phyloP scores from a whole-genome alignment of 208 protist species.

The Tritrichomonas foetus region DNA sequence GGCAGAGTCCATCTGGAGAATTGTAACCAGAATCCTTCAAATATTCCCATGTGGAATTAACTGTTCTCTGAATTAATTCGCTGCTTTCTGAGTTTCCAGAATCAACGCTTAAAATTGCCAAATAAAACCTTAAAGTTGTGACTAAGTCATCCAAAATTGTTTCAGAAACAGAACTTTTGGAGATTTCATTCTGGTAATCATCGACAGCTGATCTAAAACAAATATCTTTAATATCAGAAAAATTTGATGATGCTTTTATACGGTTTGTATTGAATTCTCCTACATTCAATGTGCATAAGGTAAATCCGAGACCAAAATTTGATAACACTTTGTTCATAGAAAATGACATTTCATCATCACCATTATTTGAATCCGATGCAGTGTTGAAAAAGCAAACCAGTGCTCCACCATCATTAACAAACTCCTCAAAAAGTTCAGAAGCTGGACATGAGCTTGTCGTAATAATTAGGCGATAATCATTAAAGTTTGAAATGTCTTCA shows the following conservation, averaged over 20 bases:
- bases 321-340: background rate
- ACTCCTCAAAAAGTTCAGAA: background rate
- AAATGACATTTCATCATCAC: no score
- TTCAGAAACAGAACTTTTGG: no score
- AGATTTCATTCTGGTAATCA: background rate
- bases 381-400: background rate
- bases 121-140: background rate
- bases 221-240: background rate
- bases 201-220: background rate
- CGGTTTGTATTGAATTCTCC: no score
- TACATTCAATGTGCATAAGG: no score
- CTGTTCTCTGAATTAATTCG: background rate
- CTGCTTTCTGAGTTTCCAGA: background rate
- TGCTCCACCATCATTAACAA: background rate
- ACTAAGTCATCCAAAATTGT: no score
- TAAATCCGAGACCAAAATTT: background rate
- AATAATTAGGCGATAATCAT: background rate
- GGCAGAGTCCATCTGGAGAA: background rate
- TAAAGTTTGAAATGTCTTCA: background rate
- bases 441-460: background rate
- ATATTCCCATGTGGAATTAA: background rate
- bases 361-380: no score
- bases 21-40: background rate
- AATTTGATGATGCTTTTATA: no score
- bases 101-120: background rate